Conservation (phyloP, 768 basidiomycete genomes). For the Cystofilobasidium bisporidii region DNA sequence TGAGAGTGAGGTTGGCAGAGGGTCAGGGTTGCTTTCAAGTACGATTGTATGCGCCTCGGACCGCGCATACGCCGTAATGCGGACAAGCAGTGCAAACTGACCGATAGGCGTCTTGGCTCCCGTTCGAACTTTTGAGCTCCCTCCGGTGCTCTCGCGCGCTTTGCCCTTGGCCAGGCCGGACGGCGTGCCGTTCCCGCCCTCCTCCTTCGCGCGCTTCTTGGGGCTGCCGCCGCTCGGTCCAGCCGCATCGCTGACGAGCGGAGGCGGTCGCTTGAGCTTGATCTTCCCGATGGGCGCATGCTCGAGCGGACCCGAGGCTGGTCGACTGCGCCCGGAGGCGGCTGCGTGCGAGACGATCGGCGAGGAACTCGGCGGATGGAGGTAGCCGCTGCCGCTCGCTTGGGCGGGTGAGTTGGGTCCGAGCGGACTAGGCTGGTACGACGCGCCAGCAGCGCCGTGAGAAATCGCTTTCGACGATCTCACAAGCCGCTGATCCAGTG, state of each 20-base stretch:
- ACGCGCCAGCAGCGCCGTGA: not conserved
- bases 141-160: not conserved
- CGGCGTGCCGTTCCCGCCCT: not conserved
- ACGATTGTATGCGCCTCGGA: no score
- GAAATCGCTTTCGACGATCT: not conserved
- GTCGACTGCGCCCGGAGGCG: not conserved
- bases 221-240: not conserved
- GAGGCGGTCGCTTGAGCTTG: not conserved
- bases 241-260: not conserved
- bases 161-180: constrained; percentile 1
- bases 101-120: constrained; percentile 10
- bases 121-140: not conserved
- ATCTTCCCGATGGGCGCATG: not conserved
- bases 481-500: not conserved
- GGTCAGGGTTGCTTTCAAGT: no score
- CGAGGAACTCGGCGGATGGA: not conserved
- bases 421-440: constrained; percentile 1
- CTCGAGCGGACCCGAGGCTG: not conserved
- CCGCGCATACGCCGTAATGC: not conserved
- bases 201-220: not conserved
- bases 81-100: not conserved
- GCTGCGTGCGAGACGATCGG: not conserved
- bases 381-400: not conserved
- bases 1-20: no score
- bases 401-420: not conserved